Base-by-base conservation (phyloP, 2,329 filamentous ascomycete genomes). In the Ophiostoma piceae region DNA sequence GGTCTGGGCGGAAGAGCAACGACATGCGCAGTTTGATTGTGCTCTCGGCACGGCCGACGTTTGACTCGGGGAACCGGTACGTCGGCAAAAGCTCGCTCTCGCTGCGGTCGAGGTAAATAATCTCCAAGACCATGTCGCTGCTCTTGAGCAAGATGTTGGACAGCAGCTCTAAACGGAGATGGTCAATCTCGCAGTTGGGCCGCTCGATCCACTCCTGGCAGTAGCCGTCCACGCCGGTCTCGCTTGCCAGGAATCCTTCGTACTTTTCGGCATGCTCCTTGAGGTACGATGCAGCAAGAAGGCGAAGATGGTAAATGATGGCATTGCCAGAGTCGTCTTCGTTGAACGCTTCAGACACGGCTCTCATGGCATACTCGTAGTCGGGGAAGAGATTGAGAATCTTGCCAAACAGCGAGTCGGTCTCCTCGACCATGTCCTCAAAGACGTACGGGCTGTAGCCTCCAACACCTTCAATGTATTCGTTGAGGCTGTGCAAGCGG, bases 31-130 rank as follows among this genome's bases (percentile, higher is more conserved):
- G 82, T 0, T 82, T 84, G 0, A 84, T 75, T 0, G 77, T 76
- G 19, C 79, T 78, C 62, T 78, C 75, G 68, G 83, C 81, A 69
- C 83, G 81, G 3, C 76, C 78, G 69, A 82, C 83, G 16, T 82
- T 80, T 62, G 85, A 85, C 32, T 85, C 82, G 2, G 84, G 88
- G 75, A 90, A 87, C 29, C 85, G 84, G 77, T 91, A 88, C 41
- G 84, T 85, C 76, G 92, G 96, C 75, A 92, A 92, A 75, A 91
- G 85, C 66, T 86, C 84, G 22, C 93, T 94, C 65, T 88, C 83
- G 75, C 91, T 97, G 74, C 92, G 88, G 77, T 98, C 95, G 9
- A 99, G 87, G 77, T 98, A 97, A 69, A 92, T 88, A 72, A 98
- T 91, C 77, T 97, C 92, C 26, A 98, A 86, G 4, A 89, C 88